Percentiles rank a stretch among this genome's conserved stretches.
These are phyloP conservation scores for Lignosus rhinocerotis DNA, from an alignment of 1,284 basidiomycete genomes.

Conservation along the genomic window DNA sequence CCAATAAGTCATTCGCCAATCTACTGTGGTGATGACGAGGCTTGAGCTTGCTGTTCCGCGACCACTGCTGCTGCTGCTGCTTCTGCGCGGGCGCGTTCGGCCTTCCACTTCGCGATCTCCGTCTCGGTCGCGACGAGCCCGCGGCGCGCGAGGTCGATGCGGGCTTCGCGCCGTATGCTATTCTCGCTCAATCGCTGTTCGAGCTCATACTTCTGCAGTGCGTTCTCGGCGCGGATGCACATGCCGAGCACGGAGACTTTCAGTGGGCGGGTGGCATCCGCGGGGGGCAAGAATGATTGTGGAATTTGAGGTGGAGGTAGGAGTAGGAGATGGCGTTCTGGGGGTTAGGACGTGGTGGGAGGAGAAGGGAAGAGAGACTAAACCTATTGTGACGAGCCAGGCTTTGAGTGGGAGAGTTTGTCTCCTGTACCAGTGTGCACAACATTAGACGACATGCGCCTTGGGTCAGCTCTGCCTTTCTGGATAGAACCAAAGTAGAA, in stretches of 20 bases:
- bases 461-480: no score
- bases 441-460: background rate
- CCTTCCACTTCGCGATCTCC: conserved; percentile 81
- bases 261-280: background rate
- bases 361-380: conserved; percentile 19
- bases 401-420: conserved; percentile 83
- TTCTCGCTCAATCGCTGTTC: conserved; percentile 67
- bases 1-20: background rate
- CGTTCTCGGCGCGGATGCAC: conserved; percentile 74
- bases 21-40: background rate
- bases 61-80: background rate
- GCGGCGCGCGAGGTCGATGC: conserved; percentile 69
- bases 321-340: background rate
- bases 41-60: background rate
- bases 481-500: conserved; percentile 3
- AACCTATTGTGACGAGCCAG: conserved; percentile 65
- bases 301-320: background rate
- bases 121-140: conserved; percentile 82
- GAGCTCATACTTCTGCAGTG: conserved; percentile 72
- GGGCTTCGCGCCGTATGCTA: conserved; percentile 69
- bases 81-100: conserved; percentile 25
- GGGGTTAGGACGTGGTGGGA: background rate
- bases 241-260: conserved; percentile 68
- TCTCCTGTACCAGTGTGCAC: conserved; percentile 43
- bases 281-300: background rate